phyloP scores from a whole-genome alignment of 116 monocot genomes.

The Trichopus zeylanicus region DNA sequence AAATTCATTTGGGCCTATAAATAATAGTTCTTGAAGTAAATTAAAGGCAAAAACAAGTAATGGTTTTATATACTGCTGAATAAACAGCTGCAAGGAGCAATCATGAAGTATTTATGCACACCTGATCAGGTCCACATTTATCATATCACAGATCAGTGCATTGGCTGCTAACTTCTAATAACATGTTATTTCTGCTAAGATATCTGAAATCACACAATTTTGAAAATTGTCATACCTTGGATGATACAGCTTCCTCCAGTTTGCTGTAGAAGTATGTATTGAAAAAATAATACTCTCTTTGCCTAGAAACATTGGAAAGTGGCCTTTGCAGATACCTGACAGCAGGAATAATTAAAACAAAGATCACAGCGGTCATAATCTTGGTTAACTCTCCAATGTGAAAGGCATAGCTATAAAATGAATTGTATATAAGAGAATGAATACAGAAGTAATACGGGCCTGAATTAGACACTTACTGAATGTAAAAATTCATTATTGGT shows the following conservation, averaged over 20 bases:
- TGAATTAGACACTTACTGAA: conserved; percentile 46
- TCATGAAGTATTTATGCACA: no score
- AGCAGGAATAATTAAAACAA: conserved; percentile 4
- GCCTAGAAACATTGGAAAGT: conserved; percentile 5
- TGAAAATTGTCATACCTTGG: conserved; percentile 38
- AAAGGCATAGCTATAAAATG: neutral
- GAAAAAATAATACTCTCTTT: conserved; percentile 74
- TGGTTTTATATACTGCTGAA: no score
- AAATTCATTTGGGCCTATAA: no score
- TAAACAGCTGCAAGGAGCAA: no score
- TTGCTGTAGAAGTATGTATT: conserved; percentile 94
- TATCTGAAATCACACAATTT: neutral
- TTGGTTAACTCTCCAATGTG: no score
- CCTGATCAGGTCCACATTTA: no score
- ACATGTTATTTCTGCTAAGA: neutral
- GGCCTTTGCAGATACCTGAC: conserved; percentile 68
- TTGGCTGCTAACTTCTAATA: no score
- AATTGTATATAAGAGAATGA: neutral
- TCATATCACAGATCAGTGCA: no score
- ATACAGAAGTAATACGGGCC: neutral
- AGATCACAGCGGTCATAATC: no score
- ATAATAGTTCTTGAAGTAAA: no score
- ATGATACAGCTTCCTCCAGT: conserved; percentile 59
- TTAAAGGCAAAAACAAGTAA: no score
- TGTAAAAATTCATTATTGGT: conserved; percentile 93